These are phyloP conservation scores for Fomitopsis schrenkii DNA, from an alignment of 1,284 basidiomycete genomes.

Conservation along the genomic window DNA sequence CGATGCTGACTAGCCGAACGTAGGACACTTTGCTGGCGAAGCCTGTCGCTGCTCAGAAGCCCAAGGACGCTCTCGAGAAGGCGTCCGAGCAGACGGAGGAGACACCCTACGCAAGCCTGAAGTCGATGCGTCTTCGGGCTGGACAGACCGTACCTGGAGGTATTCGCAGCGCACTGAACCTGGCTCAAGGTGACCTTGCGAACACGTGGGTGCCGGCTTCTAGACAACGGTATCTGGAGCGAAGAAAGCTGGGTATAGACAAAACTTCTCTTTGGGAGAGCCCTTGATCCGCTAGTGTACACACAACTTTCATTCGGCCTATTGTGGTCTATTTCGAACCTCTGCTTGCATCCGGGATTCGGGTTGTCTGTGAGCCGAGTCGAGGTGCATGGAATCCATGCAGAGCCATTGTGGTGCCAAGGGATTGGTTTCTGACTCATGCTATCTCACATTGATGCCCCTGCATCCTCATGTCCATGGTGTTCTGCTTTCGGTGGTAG, in stretches of 20 bases:
- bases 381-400: too few relatives aligned
- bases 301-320: constrained; percentile 12
- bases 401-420: too few relatives aligned
- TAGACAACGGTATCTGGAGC: constrained; percentile 26
- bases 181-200: constrained; percentile 31
- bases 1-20: not conserved
- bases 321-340: not conserved
- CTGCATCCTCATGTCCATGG: too few relatives aligned
- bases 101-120: constrained; percentile 14
- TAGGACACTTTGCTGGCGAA: constrained; percentile 33
- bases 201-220: constrained; percentile 15
- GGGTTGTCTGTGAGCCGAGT: not conserved
- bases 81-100: constrained; percentile 19
- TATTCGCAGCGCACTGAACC: constrained; percentile 24
- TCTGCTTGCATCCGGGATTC: not conserved
- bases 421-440: too few relatives aligned
- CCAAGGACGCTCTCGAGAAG: constrained; percentile 22
- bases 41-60: constrained; percentile 19
- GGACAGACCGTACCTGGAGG: constrained; percentile 33
- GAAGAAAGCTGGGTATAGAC: constrained; percentile 33
- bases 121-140: constrained; percentile 27
- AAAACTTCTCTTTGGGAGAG: constrained; percentile 26
- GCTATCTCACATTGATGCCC: too few relatives aligned
- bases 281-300: constrained; percentile 14
- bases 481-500: too few relatives aligned